Base-by-base conservation (phyloP, 164 flowering plant genomes). In the Pachysandra terminalis region DNA sequence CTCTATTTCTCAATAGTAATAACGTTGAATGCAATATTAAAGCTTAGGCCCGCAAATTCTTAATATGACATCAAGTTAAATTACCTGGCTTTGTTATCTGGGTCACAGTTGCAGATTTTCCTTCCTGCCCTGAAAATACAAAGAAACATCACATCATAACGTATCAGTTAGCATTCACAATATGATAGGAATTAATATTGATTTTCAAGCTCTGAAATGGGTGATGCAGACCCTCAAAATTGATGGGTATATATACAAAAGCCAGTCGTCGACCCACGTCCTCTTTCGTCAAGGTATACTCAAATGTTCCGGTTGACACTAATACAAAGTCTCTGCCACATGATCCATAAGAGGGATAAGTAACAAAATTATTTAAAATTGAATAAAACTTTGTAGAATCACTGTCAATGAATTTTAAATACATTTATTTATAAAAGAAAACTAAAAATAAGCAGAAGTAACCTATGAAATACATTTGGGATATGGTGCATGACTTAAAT, bases 241-340 rank as follows among this genome's bases (percentile, higher is more conserved):
- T 95, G 68, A 83, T 84, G 24, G 99, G 99, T 62, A 87, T 69
- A 68, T 92, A 95, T 0, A 76, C 83, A 81, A 95, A 95, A 62
- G 81, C 81, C 83, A 95, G 68, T 26, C 79, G 85, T 41, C 71
- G 69, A 24, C 96, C 96, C 70, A 95, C 86, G 81, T 95, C 98
- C 58, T 87, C 91, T 79, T 88, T 88, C 21, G 88, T 88, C 82
- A 95, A 76, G 41, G 74, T 77, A 74, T 89, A 92, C 73, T 92
- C 98, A 64, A 85, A 74, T 59, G 96, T 84, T 40, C 99, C 97
- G 73, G 77, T 73, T 35, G 82, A 82, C 49, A 87, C 83, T 77
- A 80, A 64, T 25, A 53, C 63, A 68, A 81, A 85, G 53, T 85
- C 91, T 61, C 99, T 95, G 90, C 62, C 25, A 72, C 52, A 74